These are phyloP conservation scores for Bryopsis sp. DNA, from an alignment of 139 green algal species.

Conservation along the genomic window DNA sequence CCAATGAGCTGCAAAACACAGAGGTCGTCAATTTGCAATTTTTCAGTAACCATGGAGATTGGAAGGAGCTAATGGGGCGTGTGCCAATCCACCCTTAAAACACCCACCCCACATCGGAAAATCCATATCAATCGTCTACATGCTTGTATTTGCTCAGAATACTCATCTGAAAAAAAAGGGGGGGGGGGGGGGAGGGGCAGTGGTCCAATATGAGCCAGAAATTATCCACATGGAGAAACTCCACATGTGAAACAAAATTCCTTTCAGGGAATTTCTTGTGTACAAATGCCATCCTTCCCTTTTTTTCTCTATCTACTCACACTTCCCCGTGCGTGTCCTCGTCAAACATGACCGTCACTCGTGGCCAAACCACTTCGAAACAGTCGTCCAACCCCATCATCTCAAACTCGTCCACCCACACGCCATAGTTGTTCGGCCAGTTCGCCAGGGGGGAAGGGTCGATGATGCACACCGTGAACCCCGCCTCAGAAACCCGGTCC, in stretches of 20 bases:
- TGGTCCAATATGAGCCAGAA: too few species aligned
- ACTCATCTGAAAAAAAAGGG: too few species aligned
- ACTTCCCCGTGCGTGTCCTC: constrained; percentile 31
- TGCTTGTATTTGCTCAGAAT: too few species aligned
- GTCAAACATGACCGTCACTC: constrained; percentile 81
- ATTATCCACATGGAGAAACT: too few species aligned
- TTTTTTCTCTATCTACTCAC: constrained; percentile 24
- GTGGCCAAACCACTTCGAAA: constrained; percentile 73
- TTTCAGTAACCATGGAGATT: not conserved
- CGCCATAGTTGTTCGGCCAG: constrained; percentile 98
- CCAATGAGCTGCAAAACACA: constrained; percentile 49
- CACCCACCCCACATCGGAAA: too few species aligned
- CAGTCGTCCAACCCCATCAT: constrained; percentile 81
- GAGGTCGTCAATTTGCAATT: not conserved
- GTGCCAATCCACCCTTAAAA: too few species aligned
- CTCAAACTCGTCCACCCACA: constrained; percentile 97
- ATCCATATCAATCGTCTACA: too few species aligned
- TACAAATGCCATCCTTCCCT: constrained; percentile 7
- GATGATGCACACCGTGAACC: constrained; percentile 70
- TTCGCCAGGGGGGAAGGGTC: constrained; percentile 65
- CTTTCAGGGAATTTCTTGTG: not conserved
- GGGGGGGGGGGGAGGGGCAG: too few species aligned
- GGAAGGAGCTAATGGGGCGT: too few species aligned
- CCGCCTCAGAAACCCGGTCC: constrained; percentile 41
- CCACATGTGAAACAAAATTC: too few species aligned